Conservation (phyloP, 1,284 basidiomycete genomes). For the Ceratobasidium sp. region DNA sequence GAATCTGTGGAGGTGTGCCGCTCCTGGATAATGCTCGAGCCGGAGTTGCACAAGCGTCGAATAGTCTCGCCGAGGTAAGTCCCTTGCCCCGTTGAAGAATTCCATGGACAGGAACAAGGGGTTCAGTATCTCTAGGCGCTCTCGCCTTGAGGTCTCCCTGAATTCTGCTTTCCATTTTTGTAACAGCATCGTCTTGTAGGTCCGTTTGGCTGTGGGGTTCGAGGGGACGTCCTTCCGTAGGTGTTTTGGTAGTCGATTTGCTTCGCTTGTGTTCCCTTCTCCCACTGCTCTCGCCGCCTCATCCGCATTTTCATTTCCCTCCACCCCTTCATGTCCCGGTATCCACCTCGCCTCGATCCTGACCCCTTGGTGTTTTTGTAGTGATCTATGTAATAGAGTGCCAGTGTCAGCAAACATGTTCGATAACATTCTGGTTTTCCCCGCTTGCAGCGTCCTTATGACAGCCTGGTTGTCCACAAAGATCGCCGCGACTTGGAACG, state of each 20-base stretch:
- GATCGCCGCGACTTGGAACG: not conserved
- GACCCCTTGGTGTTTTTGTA: not conserved
- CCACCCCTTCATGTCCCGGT: conserved; percentile 15
- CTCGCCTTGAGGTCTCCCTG: not conserved
- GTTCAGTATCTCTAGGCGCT: not conserved
- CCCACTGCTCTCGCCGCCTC: not conserved
- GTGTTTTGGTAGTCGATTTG: not conserved
- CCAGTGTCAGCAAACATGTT: not conserved
- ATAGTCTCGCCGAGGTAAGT: not conserved
- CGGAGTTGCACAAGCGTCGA: not conserved
- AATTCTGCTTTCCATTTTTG: not conserved
- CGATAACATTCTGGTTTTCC: not conserved
- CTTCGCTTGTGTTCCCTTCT: not conserved
- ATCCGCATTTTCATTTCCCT: conserved; percentile 1
- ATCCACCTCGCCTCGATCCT: conserved; percentile 6
- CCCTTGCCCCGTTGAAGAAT: not conserved
- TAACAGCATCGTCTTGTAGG: not conserved
- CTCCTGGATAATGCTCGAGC: not conserved
- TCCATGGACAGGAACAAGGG: not conserved
- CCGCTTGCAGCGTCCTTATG: not conserved
- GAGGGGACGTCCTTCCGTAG: not conserved
- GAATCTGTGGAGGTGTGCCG: conserved; percentile 2
- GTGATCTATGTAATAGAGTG: not conserved
- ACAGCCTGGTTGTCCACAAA: conserved; percentile 29
- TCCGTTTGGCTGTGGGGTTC: conserved; percentile 3